phyloP scores from a whole-genome alignment of 2,329 filamentous ascomycete genomes.

The Colletotrichum gigasporum region DNA sequence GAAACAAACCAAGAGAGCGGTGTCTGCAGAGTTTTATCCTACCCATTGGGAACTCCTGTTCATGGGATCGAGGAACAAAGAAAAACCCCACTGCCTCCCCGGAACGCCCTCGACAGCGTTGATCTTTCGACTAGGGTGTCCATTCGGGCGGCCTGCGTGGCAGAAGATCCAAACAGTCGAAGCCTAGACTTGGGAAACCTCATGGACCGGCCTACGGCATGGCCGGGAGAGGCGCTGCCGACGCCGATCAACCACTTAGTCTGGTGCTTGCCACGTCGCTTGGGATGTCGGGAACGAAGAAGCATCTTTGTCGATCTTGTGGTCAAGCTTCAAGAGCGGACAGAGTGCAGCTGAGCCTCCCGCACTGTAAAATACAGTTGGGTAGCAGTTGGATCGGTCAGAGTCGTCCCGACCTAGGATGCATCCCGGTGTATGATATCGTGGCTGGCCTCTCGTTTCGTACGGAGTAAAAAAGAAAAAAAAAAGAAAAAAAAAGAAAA shows the following conservation, averaged over 20 bases:
- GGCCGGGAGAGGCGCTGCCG: not conserved
- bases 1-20: conserved; percentile 3
- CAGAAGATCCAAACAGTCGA: not conserved
- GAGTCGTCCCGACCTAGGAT: too few relatives aligned
- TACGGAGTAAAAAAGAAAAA: too few relatives aligned
- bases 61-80: too few relatives aligned
- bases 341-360: not conserved
- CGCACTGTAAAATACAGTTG: not conserved
- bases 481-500: too few relatives aligned
- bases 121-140: not conserved
- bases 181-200: not conserved
- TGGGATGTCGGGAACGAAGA: not conserved
- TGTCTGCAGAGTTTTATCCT: too few relatives aligned
- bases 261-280: conserved; percentile 14
- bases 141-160: not conserved
- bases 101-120: conserved; percentile 2
- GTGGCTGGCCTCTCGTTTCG: too few relatives aligned
- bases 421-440: too few relatives aligned
- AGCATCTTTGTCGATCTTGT: conserved; percentile 12
- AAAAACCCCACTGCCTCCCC: conserved; percentile 1
- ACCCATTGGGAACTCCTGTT: too few relatives aligned
- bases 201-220: not conserved
- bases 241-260: conserved; percentile 2
- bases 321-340: not conserved
- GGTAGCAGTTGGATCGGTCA: not conserved